Percentiles rank a stretch among this genome's conserved stretches.
phyloP scores from a whole-genome alignment of 148 eudicot species.

The Spergularia bocconei region DNA sequence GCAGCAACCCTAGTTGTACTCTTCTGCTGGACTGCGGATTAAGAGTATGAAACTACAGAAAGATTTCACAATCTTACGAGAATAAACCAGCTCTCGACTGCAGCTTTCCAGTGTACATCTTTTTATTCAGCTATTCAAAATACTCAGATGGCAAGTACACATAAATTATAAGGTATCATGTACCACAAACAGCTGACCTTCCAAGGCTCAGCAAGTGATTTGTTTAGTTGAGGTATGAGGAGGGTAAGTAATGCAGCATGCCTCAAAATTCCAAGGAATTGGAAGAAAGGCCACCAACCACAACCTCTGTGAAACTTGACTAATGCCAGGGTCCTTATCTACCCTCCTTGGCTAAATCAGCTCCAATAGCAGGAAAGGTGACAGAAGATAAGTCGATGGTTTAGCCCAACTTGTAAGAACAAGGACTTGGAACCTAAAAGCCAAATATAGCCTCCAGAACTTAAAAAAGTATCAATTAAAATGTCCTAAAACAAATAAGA shows the following conservation, averaged over 20 bases:
- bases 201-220: conserved; percentile 6
- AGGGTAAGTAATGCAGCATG: not conserved
- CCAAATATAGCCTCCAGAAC: not conserved
- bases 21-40: conserved; percentile 69
- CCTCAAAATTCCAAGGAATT: conserved; percentile 17
- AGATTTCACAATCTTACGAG: conserved; percentile 46
- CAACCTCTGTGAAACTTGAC: not conserved
- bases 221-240: not conserved
- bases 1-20: conserved; percentile 71
- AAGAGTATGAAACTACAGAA: conserved; percentile 50
- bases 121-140: conserved; percentile 32
- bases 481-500: not conserved
- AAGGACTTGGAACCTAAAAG: not conserved
- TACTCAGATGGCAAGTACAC: conserved; percentile 33
- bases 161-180: conserved; percentile 22
- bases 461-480: not conserved
- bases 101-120: conserved; percentile 38
- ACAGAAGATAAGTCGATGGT: not conserved
- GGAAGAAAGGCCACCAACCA: conserved; percentile 11
- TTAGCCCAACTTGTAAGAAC: not conserved
- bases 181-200: conserved; percentile 7
- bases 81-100: conserved; percentile 48
- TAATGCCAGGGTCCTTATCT: conserved; percentile 2
- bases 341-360: not conserved
- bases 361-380: not conserved